Evolutionary conservation across 441 rosid genomes (phyloP), one percentile per base, ranked within the genome.

Genomic region (Populus hybrid): DNA sequence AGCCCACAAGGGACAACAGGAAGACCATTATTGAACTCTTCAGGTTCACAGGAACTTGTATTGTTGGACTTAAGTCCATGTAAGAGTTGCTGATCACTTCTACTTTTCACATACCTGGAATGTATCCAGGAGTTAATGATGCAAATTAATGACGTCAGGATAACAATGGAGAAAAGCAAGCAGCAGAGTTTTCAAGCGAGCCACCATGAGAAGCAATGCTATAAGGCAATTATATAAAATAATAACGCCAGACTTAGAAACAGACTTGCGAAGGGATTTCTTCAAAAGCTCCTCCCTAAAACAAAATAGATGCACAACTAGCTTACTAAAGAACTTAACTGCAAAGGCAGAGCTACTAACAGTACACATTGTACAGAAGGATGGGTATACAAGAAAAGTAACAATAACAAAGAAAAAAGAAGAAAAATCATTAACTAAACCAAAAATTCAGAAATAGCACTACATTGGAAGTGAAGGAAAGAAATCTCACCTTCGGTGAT

Each of bases 1-100:
- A 94, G 78, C 78, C 98, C 98, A 72, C 98, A 94, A 76, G 97
- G 98, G 74, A 93, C 89, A 71, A 94, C 84, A 8, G 93, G 97
- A 28, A 81, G 88, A 78, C 90, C 93, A 74, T 89, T 84, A 76
- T 78, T 78, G 77, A 78, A 90, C 84, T 89, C 89, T 82, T 87
- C 89, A 7, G 97, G 97, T 81, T 89, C 85, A 85, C 97, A 94
- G 61, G 94, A 81, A 82, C 94, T 88, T 45, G 94, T 85, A 33
- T 75, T 86, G 65, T 82, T 83, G 77, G 80, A 84, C 75, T 87
- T 80, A 24, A 79, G 68, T 74, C 97, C 97, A 74, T 87, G 87
- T 72, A 91, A 83, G 69, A 94, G 90, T 70, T 93, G 97, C 75
- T 84, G 84, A 84, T 91, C 95, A 71, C 92, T 93, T 90, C 95